phyloP scores from a whole-genome alignment of 73 alveolate species.

The Stentor coeruleus region DNA sequence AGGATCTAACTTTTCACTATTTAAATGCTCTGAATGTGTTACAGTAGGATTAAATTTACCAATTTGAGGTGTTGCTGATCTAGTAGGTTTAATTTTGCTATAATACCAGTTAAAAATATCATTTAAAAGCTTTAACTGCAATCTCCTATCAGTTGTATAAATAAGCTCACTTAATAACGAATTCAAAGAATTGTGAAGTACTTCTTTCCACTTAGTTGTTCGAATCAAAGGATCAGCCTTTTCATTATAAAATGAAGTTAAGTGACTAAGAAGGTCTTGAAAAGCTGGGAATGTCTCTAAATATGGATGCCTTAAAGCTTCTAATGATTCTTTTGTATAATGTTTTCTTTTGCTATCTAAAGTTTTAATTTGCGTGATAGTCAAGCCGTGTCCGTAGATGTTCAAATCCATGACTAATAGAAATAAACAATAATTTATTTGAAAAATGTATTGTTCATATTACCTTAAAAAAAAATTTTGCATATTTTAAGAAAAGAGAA shows the following conservation, averaged over 20 bases:
- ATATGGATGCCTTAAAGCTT: background rate
- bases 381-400: background rate
- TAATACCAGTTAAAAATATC: background rate
- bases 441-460: too few relatives aligned
- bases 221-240: background rate
- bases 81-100: background rate
- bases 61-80: background rate
- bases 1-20: background rate
- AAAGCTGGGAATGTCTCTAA: background rate
- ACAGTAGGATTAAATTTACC: background rate
- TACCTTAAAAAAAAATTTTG: too few relatives aligned
- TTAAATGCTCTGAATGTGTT: background rate
- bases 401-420: background rate
- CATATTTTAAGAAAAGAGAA: too few relatives aligned
- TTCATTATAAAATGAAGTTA: background rate
- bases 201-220: constrained; percentile 5
- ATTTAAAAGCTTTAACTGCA: background rate
- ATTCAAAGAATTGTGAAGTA: background rate
- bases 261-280: background rate
- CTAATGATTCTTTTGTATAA: background rate
- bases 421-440: too few relatives aligned
- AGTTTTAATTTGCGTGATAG: background rate
- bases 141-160: background rate
- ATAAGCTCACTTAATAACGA: background rate
- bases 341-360: background rate